phyloP scores from a whole-genome alignment of 192 early-diverging fungal species.

The Diversispora eburnea region DNA sequence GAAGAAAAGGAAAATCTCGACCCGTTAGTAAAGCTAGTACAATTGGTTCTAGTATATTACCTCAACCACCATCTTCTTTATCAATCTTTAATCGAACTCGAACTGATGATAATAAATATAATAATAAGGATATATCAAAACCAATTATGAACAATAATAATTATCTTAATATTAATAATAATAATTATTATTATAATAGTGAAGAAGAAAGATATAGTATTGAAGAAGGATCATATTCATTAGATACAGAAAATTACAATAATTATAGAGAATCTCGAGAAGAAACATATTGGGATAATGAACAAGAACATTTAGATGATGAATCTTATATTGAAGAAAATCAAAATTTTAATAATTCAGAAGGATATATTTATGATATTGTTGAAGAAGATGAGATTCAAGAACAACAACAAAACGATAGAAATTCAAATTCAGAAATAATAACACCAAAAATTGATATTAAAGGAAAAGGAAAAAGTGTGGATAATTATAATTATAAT shows the following conservation, averaged over 20 bases:
- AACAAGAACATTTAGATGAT: background rate
- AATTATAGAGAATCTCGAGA: constrained; percentile 7
- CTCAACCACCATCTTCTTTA: background rate
- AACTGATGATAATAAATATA: constrained; percentile 1
- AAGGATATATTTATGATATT: background rate
- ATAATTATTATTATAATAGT: background rate
- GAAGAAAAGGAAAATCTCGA: background rate
- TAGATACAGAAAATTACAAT: background rate
- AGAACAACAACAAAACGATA: no score
- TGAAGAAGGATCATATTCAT: background rate
- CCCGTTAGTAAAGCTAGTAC: constrained; percentile 1
- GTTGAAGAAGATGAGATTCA: no score
- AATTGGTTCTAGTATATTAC: background rate
- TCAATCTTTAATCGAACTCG: background rate
- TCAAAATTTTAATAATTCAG: background rate
- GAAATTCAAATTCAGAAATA: no score
- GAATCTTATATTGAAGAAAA: background rate
- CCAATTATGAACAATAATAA: background rate
- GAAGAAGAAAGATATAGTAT: background rate
- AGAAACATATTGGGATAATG: background rate
- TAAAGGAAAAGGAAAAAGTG: no score
- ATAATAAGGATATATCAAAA: background rate
- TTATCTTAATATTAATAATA: background rate
- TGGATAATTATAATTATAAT: no score
- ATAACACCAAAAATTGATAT: no score